Percentiles rank a stretch among this genome's conserved stretches.
Conservation (phyloP, 1,284 basidiomycete genomes). For the Entoloma clypeatum region DNA sequence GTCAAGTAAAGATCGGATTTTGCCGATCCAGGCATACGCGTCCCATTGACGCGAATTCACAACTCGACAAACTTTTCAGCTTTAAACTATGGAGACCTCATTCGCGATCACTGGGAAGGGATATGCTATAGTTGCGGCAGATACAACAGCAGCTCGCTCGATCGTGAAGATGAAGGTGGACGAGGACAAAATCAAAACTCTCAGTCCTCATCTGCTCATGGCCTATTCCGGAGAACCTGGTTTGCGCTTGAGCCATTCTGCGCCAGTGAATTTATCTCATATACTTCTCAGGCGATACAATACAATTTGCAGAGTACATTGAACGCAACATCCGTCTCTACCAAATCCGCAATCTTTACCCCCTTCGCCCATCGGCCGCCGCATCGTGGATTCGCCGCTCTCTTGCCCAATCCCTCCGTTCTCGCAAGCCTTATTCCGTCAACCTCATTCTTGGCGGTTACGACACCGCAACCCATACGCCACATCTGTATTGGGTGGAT, state of each 20-base stretch:
- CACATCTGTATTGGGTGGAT: conserved; percentile 94
- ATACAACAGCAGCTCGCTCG: conserved; percentile 85
- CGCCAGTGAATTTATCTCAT: conserved; percentile 3
- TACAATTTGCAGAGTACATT: conserved; percentile 95
- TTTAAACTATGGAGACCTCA: conserved; percentile 63
- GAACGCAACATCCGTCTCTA: conserved; percentile 95
- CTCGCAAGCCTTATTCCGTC: conserved; percentile 85
- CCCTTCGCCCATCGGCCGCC: conserved; percentile 86
- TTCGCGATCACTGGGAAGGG: conserved; percentile 83
- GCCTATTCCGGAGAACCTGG: conserved; percentile 93
- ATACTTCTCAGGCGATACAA: conserved; percentile 74
- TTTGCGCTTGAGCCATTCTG: conserved; percentile 27
- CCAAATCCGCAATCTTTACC: conserved; percentile 90
- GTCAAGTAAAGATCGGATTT: conserved; percentile 17
- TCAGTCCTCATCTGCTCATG: conserved; percentile 93
- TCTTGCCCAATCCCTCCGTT: conserved; percentile 87
- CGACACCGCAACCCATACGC: conserved; percentile 63
- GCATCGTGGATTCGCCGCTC: conserved; percentile 93
- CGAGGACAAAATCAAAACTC: conserved; percentile 94
- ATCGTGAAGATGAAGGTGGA: conserved; percentile 98
- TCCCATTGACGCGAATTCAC: conserved; percentile 21
- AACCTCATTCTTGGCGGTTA: conserved; percentile 93
- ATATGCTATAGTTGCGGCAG: conserved; percentile 88
- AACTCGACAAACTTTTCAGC: conserved; percentile 4
- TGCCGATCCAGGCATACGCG: conserved; percentile 21